Evolutionary conservation across 179 eudicot species (phyloP).

Genomic region (Spergularia azorica): DNA sequence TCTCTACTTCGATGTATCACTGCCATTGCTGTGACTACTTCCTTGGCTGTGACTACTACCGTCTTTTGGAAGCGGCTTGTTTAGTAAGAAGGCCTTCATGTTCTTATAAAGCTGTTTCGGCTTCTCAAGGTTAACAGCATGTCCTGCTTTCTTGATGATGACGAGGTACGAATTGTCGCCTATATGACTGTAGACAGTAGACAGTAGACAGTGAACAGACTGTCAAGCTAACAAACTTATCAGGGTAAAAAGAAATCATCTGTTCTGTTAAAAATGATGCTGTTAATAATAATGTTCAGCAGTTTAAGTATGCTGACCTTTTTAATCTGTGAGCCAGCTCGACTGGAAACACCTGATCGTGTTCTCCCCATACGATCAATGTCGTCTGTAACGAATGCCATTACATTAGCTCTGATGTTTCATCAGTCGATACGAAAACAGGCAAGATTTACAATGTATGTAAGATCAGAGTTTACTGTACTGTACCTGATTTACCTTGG

Average conservation of each 20-base stretch:
- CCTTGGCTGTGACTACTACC: slow-evolving; percentile 9
- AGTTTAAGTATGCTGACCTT: slow-evolving; percentile 39
- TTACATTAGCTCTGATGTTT: slow-evolving; percentile 8
- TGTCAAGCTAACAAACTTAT: not conserved
- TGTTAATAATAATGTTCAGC: not conserved
- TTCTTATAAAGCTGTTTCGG: slow-evolving; percentile 54
- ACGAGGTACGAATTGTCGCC: slow-evolving; percentile 63
- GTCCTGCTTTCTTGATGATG: slow-evolving; percentile 68
- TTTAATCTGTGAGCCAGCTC: slow-evolving; percentile 78
- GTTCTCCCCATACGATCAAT: slow-evolving; percentile 84
- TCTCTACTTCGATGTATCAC: slow-evolving; percentile 2
- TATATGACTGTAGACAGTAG: slow-evolving; percentile 42
- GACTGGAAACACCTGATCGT: slow-evolving; percentile 74
- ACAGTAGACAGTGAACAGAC: slow-evolving; percentile 22
- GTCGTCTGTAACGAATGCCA: slow-evolving; percentile 47
- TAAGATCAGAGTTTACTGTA: not conserved
- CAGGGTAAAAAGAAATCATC: too few relatives aligned
- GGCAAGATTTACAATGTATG: not conserved
- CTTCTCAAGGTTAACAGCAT: slow-evolving; percentile 74
- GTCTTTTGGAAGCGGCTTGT: slow-evolving; percentile 26
- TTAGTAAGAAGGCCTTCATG: slow-evolving; percentile 58
- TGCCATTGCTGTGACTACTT: slow-evolving; percentile 13
- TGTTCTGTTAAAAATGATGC: too few relatives aligned
- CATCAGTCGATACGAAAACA: not conserved
- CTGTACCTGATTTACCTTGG: slow-evolving; percentile 69